Percentiles rank a stretch among this genome's conserved stretches.
phyloP scores from a whole-genome alignment of 1,284 basidiomycete species.

The Tausonia pullulans region DNA sequence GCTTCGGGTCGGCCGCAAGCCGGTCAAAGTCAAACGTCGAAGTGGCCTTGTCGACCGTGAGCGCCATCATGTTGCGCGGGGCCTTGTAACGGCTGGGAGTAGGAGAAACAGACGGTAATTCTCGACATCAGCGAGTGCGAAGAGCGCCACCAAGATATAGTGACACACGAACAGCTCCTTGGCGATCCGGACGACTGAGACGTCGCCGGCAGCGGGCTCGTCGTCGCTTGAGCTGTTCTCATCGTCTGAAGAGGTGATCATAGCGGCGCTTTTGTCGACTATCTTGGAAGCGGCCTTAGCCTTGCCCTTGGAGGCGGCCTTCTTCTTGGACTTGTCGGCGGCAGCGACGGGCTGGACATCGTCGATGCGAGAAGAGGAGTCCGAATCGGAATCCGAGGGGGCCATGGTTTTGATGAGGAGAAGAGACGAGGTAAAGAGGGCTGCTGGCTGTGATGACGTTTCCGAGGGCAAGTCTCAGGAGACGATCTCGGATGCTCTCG shows the following conservation, averaged over 20 bases:
- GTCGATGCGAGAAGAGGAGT: constrained; percentile 11
- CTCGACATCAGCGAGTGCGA: too few relatives aligned
- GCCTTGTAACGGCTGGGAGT: constrained; percentile 2
- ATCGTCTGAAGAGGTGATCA: constrained; percentile 5
- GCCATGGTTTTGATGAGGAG: background rate
- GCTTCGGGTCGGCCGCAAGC: constrained; percentile 2
- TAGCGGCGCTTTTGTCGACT: constrained; percentile 2
- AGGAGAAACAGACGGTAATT: background rate
- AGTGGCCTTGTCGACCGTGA: constrained; percentile 5
- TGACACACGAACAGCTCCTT: background rate
- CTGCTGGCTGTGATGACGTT: too few relatives aligned
- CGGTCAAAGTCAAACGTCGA: constrained; percentile 11
- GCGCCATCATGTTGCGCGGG: constrained; percentile 3
- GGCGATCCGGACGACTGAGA: background rate
- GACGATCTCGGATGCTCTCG: too few relatives aligned
- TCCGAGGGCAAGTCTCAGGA: too few relatives aligned
- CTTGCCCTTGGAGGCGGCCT: background rate
- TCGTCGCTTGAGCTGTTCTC: background rate
- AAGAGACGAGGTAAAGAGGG: background rate
- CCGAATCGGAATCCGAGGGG: constrained; percentile 6
- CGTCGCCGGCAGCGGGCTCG: background rate
- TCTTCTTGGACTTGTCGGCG: background rate
- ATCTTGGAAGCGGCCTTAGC: background rate
- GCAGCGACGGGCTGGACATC: background rate
- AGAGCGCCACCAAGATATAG: too few relatives aligned